phyloP scores from a whole-genome alignment of 2,329 filamentous ascomycete genomes.

The Trichoderma sp. region DNA sequence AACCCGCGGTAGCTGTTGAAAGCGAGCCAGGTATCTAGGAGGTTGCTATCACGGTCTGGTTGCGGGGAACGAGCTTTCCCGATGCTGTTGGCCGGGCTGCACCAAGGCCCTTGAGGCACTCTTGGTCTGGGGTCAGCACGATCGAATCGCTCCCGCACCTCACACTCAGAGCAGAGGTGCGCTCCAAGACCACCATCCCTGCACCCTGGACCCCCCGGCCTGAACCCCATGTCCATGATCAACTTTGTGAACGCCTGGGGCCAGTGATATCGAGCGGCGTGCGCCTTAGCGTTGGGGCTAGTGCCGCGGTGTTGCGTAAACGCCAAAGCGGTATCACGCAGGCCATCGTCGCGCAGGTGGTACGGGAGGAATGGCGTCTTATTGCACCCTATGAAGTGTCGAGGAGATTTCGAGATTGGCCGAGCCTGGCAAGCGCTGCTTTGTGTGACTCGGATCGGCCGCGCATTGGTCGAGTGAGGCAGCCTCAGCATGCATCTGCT shows the following conservation, averaged over 20 bases:
- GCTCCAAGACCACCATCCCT: slow-evolving; percentile 25
- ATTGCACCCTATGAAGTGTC: background rate
- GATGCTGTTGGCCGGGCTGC: slow-evolving; percentile 25
- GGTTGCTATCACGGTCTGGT: slow-evolving; percentile 13
- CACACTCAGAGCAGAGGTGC: slow-evolving; percentile 29
- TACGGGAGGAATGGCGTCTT: slow-evolving; percentile 13
- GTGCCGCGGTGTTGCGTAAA: slow-evolving; percentile 18
- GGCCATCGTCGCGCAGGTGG: slow-evolving; percentile 17
- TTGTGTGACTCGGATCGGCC: slow-evolving; percentile 18
- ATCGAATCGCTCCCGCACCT: slow-evolving; percentile 33
- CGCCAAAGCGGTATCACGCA: slow-evolving; percentile 25
- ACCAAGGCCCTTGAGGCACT: slow-evolving; percentile 20
- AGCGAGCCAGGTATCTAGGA: slow-evolving; percentile 7
- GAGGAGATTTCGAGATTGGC: slow-evolving; percentile 12
- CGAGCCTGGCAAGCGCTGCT: slow-evolving; percentile 16
- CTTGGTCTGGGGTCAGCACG: slow-evolving; percentile 30
- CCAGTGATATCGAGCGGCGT: slow-evolving; percentile 27
- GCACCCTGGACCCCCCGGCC: background rate
- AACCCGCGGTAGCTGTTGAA: slow-evolving; percentile 16
- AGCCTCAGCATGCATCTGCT: slow-evolving; percentile 7
- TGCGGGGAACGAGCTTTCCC: slow-evolving; percentile 24
- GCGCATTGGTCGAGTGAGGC: slow-evolving; percentile 7
- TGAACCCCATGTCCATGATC: slow-evolving; percentile 24
- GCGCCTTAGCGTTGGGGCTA: slow-evolving; percentile 24
- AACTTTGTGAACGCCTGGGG: slow-evolving; percentile 24